Conservation (phyloP, 352 stramenopile genomes). For the Blastocystis sp. region DNA sequence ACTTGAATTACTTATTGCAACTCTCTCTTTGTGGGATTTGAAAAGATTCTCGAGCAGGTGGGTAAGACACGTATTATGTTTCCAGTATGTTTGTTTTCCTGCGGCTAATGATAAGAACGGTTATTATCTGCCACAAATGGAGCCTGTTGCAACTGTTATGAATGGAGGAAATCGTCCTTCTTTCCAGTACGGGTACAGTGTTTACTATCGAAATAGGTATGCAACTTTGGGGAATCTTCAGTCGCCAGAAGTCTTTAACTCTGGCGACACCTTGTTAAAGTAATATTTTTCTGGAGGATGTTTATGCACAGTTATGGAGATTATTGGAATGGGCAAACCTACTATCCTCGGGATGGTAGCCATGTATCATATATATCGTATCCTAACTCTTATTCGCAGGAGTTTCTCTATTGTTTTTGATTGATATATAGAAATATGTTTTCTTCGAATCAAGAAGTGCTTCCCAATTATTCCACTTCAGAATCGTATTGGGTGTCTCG, state of each 20-base stretch:
- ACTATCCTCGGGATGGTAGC: background rate
- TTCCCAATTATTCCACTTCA: background rate
- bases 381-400: background rate
- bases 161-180: background rate
- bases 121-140: background rate
- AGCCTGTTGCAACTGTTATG: background rate
- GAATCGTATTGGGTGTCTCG: background rate
- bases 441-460: background rate
- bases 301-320: too few species aligned
- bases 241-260: background rate
- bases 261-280: background rate
- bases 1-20: background rate
- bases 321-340: background rate
- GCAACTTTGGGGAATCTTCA: background rate
- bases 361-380: background rate
- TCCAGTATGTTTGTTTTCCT: background rate
- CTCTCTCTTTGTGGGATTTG: background rate
- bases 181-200: background rate
- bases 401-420: background rate
- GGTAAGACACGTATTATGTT: background rate
- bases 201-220: background rate
- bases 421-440: background rate
- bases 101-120: background rate
- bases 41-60: background rate
- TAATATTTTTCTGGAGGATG: too few species aligned